These are phyloP conservation scores for Mycena maculata DNA, from an alignment of 768 basidiomycete genomes.

Conservation along the genomic window DNA sequence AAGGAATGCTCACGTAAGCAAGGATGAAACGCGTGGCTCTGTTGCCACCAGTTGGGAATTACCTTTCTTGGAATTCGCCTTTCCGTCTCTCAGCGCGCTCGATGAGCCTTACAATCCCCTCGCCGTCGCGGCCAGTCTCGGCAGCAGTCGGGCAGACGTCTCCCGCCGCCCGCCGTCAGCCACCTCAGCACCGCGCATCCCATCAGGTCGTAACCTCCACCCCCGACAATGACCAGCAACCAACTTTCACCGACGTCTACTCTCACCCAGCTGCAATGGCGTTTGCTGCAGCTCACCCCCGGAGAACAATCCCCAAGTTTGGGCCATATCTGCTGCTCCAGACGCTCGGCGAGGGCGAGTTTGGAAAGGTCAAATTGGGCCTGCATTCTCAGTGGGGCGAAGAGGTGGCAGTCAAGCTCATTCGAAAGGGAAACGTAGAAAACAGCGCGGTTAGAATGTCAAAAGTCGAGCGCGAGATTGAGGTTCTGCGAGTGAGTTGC, in stretches of 20 bases:
- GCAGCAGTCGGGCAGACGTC: constrained; percentile 20
- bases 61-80: too few relatives aligned
- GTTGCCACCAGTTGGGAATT: too few relatives aligned
- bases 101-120: constrained; percentile 30
- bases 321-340: constrained; percentile 96
- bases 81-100: constrained; percentile 14
- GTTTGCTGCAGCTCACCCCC: constrained; percentile 85
- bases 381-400: constrained; percentile 94
- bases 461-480: constrained; percentile 98
- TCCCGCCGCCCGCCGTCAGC: constrained; percentile 13
- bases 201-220: constrained; percentile 49
- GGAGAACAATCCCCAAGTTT: constrained; percentile 91
- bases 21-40: too few relatives aligned
- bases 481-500: constrained; percentile 87
- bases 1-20: too few relatives aligned
- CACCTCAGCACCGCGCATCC: constrained; percentile 35
- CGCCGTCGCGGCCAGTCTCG: constrained; percentile 34
- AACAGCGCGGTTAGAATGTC: constrained; percentile 85
- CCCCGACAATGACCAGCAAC: constrained; percentile 16
- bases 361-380: constrained; percentile 99
- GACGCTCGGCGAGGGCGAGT: constrained; percentile 98
- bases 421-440: constrained; percentile 89
- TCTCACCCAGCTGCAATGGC: constrained; percentile 87
- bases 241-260: constrained; percentile 78
- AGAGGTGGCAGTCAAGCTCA: constrained; percentile 98